Evolutionary conservation across 139 green algal species (phyloP).

Genomic region (Micromonas pusilla): DNA sequence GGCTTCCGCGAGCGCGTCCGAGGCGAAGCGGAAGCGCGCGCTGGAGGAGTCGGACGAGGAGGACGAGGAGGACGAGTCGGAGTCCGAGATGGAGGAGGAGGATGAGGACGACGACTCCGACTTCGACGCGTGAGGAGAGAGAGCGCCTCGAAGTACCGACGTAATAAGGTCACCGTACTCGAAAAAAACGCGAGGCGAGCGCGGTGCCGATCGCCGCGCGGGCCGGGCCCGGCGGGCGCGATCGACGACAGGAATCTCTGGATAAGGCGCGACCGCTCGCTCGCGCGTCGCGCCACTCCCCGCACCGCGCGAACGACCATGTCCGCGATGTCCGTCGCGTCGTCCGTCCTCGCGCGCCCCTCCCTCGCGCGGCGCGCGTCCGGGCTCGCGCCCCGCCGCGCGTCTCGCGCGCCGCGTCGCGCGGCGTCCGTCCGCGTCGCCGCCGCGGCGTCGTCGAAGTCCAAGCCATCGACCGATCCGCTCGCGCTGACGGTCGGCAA

Average conservation of each 20-base stretch:
- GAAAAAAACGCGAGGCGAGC: no score
- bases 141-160: no score
- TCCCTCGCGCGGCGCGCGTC: no score
- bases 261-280: no score
- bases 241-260: no score
- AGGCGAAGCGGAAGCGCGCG: not conserved
- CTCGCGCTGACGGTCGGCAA: not conserved
- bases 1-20: not conserved
- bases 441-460: no score
- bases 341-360: not conserved
- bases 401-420: no score
- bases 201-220: no score
- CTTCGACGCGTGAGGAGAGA: not conserved
- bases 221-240: no score
- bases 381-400: no score
- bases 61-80: not conserved
- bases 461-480: not conserved
- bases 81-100: slow-evolving; percentile 11
- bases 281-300: not conserved
- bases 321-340: not conserved
- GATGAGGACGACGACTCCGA: slow-evolving; percentile 10
- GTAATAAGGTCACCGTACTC: no score
- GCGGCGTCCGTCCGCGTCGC: not conserved
- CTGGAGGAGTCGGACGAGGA: not conserved
- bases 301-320: not conserved